Conservation (phyloP, 2,329 filamentous ascomycete species). For the Emydomyces testavorans region DNA sequence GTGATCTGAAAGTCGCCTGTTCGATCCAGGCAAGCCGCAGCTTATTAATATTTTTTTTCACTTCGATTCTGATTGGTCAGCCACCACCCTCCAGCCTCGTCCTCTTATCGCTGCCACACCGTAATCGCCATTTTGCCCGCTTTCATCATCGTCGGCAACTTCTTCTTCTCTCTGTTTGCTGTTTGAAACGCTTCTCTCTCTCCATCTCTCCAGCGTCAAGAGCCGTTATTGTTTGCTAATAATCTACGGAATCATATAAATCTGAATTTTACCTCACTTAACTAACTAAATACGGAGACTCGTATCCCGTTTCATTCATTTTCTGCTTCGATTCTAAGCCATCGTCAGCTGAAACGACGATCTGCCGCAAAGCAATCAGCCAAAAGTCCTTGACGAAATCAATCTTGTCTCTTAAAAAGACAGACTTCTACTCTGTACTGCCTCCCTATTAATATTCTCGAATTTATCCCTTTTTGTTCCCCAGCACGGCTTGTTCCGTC, state of each 20-base stretch:
- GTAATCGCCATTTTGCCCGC: too few species aligned
- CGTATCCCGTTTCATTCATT: not conserved
- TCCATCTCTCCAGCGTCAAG: too few species aligned
- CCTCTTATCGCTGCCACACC: too few species aligned
- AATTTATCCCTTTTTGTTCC: not conserved
- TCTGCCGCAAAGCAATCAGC: not conserved
- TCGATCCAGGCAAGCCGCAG: not conserved
- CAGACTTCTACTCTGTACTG: too few species aligned
- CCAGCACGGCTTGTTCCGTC: constrained; percentile 1
- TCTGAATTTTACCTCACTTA: not conserved
- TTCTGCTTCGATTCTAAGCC: constrained; percentile 2
- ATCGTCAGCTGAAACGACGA: constrained; percentile 7
- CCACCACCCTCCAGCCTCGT: too few species aligned
- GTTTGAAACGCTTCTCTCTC: too few species aligned
- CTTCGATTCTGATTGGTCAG: too few species aligned
- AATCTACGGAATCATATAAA: too few species aligned
- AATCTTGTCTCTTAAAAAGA: not conserved
- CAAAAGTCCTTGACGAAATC: not conserved
- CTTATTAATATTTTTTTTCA: not conserved
- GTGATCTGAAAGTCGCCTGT: not conserved
- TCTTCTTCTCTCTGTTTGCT: too few species aligned
- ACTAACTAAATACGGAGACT: not conserved
- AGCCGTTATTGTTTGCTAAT: too few species aligned
- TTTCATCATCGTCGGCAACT: too few species aligned
- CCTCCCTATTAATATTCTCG: constrained; percentile 1